Percentiles rank a stretch among this genome's conserved stretches.
phyloP scores from a whole-genome alignment of 768 basidiomycete genomes.

The Collybia sordida region DNA sequence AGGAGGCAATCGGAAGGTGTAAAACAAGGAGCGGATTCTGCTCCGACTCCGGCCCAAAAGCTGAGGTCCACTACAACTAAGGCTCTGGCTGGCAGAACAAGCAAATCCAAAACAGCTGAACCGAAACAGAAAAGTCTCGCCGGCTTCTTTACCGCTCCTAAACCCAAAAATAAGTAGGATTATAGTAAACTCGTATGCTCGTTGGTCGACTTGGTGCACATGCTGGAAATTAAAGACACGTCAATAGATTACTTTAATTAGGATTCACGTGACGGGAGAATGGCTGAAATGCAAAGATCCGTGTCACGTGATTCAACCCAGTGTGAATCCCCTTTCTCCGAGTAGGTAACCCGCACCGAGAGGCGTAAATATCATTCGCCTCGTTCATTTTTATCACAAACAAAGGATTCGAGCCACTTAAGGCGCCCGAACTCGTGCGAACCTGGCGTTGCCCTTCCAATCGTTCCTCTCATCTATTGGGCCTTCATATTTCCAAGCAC shows the following conservation, averaged over 20 bases:
- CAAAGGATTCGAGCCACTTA: background rate
- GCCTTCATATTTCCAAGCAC: background rate
- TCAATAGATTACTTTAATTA: no score
- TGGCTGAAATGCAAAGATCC: no score
- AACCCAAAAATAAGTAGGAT: no score
- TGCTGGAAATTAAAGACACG: no score
- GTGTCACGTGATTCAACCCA: no score
- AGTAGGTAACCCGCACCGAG: background rate
- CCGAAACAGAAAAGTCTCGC: no score
- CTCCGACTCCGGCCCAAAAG: conserved; percentile 5
- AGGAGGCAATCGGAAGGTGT: conserved; percentile 25
- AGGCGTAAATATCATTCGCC: background rate
- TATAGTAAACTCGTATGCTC: conserved; percentile 3
- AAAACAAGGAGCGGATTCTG: conserved; percentile 16
- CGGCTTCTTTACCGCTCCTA: no score
- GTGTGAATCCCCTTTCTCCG: no score
- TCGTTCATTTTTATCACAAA: conserved; percentile 4
- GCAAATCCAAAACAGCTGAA: no score
- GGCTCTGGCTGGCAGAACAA: background rate
- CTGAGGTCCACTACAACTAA: conserved; percentile 7
- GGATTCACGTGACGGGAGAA: no score
- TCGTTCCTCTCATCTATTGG: background rate
- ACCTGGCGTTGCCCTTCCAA: conserved; percentile 20
- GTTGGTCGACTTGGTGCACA: background rate
- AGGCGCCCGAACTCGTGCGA: conserved; percentile 13